Evolutionary conservation across 352 stramenopile genomes (phyloP), one percentile per base, ranked within the genome.

Genomic region (Pythium biforme): DNA sequence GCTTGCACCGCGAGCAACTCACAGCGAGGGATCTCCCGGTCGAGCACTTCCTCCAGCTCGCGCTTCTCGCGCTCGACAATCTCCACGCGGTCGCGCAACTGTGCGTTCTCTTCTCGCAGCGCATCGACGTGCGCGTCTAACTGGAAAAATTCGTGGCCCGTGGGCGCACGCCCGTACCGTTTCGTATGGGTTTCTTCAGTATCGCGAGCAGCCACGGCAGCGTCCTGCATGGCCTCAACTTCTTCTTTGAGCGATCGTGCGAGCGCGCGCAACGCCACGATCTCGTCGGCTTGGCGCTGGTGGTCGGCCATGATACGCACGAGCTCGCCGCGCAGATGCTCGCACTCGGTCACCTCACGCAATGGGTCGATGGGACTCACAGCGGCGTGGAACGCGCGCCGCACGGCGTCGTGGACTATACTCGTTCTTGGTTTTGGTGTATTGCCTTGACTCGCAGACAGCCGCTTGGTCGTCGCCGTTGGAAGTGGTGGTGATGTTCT

Each of bases 241-340:
- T 89, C 76, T 37, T 76, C 68, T 59, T 83, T 85, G 4, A 89
- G 55, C 1, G 77, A 81, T 40, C 66, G 75, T 14, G 78, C 80
- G 8, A 89, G 57, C 15, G 77, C 76, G 53, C 78, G 73, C 12
- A 89, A 41, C 11, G 75, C 80, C 7, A 86, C 73, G 39, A 89
- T 80, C 59, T 88, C 80, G 25, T 89, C 78, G 46, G 77, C 68
- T 62, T 87, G 78, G 23, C 73, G 70, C 40, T 80, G 62, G n/a
- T 83, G 73, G 40, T 85, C 69, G 0, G 63, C 41, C 23, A 88
- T 51, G 8, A 80, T 71, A 26, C 69, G 68, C 56, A 86, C 67
- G 7, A 89, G 53, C 39, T 86, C 70, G 27, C 72, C 69, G n/a
- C 80, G 76, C 45, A 89, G 65, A 1, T 67, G 67, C 27, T 63